Evolutionary conservation across 805 yeast genomes (phyloP).

Genomic region (Jamesozyma lodderae): DNA sequence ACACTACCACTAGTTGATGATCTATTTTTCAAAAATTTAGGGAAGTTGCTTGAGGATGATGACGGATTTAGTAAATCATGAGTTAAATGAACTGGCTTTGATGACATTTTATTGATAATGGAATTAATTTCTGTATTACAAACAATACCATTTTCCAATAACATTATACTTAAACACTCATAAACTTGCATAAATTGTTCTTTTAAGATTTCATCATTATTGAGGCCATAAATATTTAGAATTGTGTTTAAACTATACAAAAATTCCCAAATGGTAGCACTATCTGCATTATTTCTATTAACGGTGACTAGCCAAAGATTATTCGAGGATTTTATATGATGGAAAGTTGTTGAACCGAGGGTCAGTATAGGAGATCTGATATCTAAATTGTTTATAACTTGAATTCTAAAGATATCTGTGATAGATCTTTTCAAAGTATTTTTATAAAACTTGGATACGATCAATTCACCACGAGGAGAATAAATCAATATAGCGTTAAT

Average conservation of each 20-base stretch:
- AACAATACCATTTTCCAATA: conserved; percentile 30
- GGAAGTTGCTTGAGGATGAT: neutral
- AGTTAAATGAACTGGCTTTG: conserved; percentile 11
- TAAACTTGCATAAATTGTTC: conserved; percentile 62
- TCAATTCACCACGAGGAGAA: conserved; percentile 73
- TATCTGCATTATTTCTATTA: conserved; percentile 83
- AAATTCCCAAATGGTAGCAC: conserved; percentile 70
- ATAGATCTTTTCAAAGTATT: conserved; percentile 72
- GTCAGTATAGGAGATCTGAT: conserved; percentile 69
- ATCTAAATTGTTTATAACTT: conserved; percentile 58
- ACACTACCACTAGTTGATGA: neutral
- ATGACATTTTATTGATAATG: conserved; percentile 18
- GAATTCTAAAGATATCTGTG: conserved; percentile 84
- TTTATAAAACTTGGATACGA: conserved; percentile 63
- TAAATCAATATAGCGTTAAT: conserved; percentile 74
- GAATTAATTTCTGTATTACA: conserved; percentile 21
- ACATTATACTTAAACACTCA: conserved; percentile 66
- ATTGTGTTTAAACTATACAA: conserved; percentile 52
- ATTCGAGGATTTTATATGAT: conserved; percentile 54
- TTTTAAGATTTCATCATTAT: conserved; percentile 42
- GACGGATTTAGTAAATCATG: no score
- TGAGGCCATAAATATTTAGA: conserved; percentile 35
- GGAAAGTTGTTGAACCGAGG: conserved; percentile 84
- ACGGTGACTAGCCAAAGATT: conserved; percentile 78
- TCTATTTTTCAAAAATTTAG: neutral